Evolutionary conservation across 306 rosid genomes (phyloP).

Genomic region (Lotus japonicus): DNA sequence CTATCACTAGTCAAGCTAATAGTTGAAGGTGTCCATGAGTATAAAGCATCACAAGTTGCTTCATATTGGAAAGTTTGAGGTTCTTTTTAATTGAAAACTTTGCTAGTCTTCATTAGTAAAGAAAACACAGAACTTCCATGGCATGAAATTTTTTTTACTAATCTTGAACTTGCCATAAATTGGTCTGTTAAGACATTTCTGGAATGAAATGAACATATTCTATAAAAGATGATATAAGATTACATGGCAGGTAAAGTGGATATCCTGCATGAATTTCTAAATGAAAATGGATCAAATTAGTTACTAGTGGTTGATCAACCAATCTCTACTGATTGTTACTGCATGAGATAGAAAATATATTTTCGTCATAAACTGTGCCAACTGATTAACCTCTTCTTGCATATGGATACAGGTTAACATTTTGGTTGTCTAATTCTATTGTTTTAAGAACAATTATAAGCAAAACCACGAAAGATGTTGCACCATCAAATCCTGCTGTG

Average conservation of each 20-base stretch:
- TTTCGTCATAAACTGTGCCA: conserved; percentile 6
- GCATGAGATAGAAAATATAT: not conserved
- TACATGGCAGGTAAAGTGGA: too few species aligned
- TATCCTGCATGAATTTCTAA: too few species aligned
- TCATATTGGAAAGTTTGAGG: not conserved
- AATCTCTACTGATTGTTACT: conserved; percentile 16
- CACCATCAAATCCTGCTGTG: conserved; percentile 29
- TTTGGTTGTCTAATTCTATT: conserved; percentile 81
- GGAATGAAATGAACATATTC: conserved; percentile 1
- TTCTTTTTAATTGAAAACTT: not conserved
- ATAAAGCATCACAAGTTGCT: not conserved
- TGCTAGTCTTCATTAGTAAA: not conserved
- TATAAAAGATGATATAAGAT: not conserved
- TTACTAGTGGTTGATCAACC: conserved; percentile 12
- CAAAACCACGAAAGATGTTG: conserved; percentile 37
- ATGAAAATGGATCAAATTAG: too few species aligned
- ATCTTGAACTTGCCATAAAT: conserved; percentile 8
- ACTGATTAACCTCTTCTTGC: conserved; percentile 16
- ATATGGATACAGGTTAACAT: conserved; percentile 63
- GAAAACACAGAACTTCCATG: not conserved
- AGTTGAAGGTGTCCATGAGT: conserved; percentile 10
- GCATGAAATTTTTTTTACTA: not conserved
- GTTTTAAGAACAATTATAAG: conserved; percentile 74
- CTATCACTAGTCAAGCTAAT: not conserved
- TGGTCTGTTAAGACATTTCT: not conserved